Percentiles rank a stretch among this genome's conserved stretches.
These are phyloP conservation scores for Pinus albicaulis DNA, from an alignment of 75 land plant species.

Conservation along the genomic window DNA sequence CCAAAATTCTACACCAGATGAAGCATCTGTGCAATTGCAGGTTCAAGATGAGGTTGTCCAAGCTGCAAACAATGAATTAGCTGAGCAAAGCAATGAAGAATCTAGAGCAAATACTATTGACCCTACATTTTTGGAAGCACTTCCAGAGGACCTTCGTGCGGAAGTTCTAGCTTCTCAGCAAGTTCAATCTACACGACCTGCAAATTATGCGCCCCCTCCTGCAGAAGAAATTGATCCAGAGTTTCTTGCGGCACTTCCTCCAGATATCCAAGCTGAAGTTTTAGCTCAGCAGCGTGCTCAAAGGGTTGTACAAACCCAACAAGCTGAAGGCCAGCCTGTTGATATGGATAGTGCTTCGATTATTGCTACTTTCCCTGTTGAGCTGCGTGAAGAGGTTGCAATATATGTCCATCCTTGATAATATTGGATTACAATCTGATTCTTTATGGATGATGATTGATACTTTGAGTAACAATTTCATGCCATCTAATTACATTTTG, in stretches of 20 bases:
- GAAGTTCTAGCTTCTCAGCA: constrained; percentile 96
- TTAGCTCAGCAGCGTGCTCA: constrained; percentile 92
- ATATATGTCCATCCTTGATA: background rate
- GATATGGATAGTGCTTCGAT: constrained; percentile 99
- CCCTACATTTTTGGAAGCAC: constrained; percentile 95
- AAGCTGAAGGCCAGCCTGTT: constrained; percentile 91
- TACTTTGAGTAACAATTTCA: background rate
- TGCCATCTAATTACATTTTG: background rate
- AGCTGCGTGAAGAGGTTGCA: constrained; percentile 92
- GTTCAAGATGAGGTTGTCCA: constrained; percentile 17
- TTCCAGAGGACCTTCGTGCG: constrained; percentile 95
- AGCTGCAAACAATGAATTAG: constrained; percentile 24
- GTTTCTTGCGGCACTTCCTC: constrained; percentile 97
- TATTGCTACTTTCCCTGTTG: constrained; percentile 97
- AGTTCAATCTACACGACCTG: constrained; percentile 51
- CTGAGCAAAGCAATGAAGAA: constrained; percentile 27
- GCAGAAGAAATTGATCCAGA: constrained; percentile 96
- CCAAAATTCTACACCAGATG: constrained; percentile 18
- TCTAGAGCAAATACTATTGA: constrained; percentile 68
- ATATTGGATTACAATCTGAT: background rate
- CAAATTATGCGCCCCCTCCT: constrained; percentile 57
- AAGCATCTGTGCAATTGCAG: constrained; percentile 26
- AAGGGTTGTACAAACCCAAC: constrained; percentile 52
- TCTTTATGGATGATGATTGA: background rate
- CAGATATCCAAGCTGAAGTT: constrained; percentile 97